Percentiles rank a stretch among this genome's conserved stretches.
phyloP scores from a whole-genome alignment of 148 eudicot species.

The Beta vulgaris region DNA sequence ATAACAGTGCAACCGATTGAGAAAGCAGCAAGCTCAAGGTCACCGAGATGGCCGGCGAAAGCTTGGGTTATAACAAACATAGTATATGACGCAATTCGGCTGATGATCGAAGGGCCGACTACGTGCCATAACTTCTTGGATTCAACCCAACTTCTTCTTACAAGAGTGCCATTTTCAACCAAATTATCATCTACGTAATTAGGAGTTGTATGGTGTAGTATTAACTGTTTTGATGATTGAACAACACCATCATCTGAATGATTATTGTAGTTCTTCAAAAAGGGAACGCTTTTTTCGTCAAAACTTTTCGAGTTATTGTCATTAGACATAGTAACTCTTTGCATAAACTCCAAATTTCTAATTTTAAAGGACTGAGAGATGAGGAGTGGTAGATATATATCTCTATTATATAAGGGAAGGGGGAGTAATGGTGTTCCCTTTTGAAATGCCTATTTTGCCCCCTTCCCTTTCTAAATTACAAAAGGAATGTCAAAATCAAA shows the following conservation, averaged over 20 bases:
- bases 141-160: conserved; percentile 40
- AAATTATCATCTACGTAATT: neutral
- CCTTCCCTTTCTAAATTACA: too few species aligned
- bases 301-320: neutral
- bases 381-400: neutral
- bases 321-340: neutral
- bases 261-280: conserved; percentile 12
- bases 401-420: too few species aligned
- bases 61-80: conserved; percentile 53
- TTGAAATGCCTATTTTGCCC: too few species aligned
- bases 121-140: conserved; percentile 57
- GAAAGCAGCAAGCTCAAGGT: conserved; percentile 55
- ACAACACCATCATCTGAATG: neutral
- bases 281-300: conserved; percentile 31
- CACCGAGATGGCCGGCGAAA: conserved; percentile 65
- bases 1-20: conserved; percentile 51
- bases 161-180: neutral
- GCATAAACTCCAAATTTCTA: neutral
- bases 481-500: too few species aligned
- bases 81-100: conserved; percentile 40
- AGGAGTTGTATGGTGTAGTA: neutral
- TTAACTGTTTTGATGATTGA: neutral
- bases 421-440: too few species aligned
- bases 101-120: conserved; percentile 51
- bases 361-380: neutral